Base-by-base conservation (phyloP, 2,329 filamentous ascomycete species). In the Xylariaceae sp. region DNA sequence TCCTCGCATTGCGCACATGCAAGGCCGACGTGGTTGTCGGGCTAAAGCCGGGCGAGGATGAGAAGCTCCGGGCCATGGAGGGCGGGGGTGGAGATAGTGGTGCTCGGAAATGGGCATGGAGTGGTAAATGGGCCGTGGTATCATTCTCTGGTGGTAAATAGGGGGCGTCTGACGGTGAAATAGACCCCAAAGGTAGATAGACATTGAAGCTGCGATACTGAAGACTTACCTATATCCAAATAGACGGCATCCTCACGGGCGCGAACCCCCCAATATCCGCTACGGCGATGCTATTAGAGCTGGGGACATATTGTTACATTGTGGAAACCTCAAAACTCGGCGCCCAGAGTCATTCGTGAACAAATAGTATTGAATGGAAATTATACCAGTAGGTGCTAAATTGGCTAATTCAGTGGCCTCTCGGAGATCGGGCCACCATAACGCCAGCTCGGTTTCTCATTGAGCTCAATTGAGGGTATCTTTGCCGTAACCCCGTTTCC, bases 21-120 rank as follows among this genome's bases (percentile, higher is more conserved):
- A 99, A 99, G 76, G 93, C 93, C 0, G 94, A 99, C 69, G 91
- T 95, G 6, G 91, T 97, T 0, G 94, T 97, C 21, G 93, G 92
- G 0, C 78, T 99, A n/a, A 81, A 86, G 11, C 72, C 84, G 7
- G 92, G 93, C 6, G 83, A 88, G 69, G 94, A 99, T 67, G 92
- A 97, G 75, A 84, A 86, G 70, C 77, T 97, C 47, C 85, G 81
- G 61, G 77, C 81, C 7, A 81, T 75, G 47, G 85, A 89, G 46
- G 85, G 81, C 13, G 89, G 89, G 1, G 89, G 88, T 3, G 89
- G 86, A 13, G 86, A 91, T 57, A 75, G 82, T 61, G 72, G 88
- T 71, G 81, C 84, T 20, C 81, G 94, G 50, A 89, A 90, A 71
- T 97, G 93, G 93, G 92, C 91, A 0, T 97, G 92, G 92, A 89